Conservation (phyloP, 2,329 filamentous ascomycete species). For the Trichoderma afroharzianum region DNA sequence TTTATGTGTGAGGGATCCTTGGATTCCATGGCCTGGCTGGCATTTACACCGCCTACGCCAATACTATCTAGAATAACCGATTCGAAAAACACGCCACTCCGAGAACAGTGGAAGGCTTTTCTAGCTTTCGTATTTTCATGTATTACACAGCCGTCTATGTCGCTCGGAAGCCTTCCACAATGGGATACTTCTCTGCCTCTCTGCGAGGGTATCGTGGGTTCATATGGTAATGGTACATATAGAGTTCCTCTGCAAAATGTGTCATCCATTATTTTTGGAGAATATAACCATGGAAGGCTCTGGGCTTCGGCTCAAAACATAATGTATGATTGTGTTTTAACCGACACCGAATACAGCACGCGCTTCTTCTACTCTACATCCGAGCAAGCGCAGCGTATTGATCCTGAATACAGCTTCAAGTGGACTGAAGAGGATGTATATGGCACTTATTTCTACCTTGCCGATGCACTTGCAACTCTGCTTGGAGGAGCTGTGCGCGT, state of each 20-base stretch:
- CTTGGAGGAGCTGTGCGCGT: background rate
- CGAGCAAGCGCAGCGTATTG: background rate
- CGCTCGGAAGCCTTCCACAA: rapidly evolving
- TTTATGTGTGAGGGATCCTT: background rate
- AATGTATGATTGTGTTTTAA: background rate
- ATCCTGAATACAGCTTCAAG: background rate
- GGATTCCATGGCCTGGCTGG: background rate
- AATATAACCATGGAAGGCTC: background rate
- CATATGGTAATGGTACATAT: background rate
- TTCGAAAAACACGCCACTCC: background rate
- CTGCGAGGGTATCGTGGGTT: background rate
- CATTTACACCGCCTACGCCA: background rate
- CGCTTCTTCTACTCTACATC: background rate
- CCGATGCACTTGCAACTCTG: background rate
- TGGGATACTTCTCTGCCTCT: background rate
- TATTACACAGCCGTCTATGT: background rate
- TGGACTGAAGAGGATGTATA: background rate
- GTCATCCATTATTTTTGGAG: background rate
- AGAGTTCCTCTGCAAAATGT: background rate
- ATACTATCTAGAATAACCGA: background rate
- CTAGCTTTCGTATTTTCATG: background rate
- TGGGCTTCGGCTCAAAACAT: background rate
- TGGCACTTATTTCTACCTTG: background rate
- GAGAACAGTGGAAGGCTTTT: background rate
- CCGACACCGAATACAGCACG: background rate